Base-by-base conservation (phyloP, 2,329 filamentous ascomycete genomes). In the Colletotrichum agaves region DNA sequence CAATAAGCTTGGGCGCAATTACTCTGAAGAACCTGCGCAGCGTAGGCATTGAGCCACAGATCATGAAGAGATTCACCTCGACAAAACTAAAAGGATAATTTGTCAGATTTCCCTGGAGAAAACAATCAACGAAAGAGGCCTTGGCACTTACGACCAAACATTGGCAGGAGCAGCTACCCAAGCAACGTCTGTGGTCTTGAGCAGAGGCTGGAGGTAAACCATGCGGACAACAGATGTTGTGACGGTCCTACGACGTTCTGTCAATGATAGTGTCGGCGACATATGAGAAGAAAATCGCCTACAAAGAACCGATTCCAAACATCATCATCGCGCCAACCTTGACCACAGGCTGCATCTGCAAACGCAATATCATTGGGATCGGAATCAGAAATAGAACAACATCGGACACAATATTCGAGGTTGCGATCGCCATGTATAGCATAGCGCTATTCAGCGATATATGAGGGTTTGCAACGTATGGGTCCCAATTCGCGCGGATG, bases 371-470 rank as follows among this genome's bases (percentile, higher is more conserved):
- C 31, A 81, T 81, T 0, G 79, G 80, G 15, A 85, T 79, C 0
- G 83, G 84, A 3, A 85, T 74, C 0, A 77, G 69, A 50, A 83
- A 82, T 5, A 84, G 79, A 15, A 84, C 65, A 0, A 85, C 61
- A 68, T 86, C 83, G 0, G 83, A 84, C 5, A 80, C 63, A 27
- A 85, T 82, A 53, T 84, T 84, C 15, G 80, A 74, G 1, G 78
- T 79, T 0, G 83, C 82, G n/a, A 83, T 84, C 19, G 80, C 76
- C 23, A 85, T 79, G 69, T 85, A 85, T 52, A 85, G 78, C 1
- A 79, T 74, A 3, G 82, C 77, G 33, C 80, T 77, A 49, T 82
- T 73, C 23, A 85, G 75, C 47, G 83, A 85, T 7, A 66, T 74
- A 70, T 63, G 80, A 15, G 21, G n/a, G 17, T 52, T 12, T 37